Evolutionary conservation across 805 yeast genomes (phyloP), one percentile per base, ranked within the genome.

Genomic region (Saccharomycopsis amapae): DNA sequence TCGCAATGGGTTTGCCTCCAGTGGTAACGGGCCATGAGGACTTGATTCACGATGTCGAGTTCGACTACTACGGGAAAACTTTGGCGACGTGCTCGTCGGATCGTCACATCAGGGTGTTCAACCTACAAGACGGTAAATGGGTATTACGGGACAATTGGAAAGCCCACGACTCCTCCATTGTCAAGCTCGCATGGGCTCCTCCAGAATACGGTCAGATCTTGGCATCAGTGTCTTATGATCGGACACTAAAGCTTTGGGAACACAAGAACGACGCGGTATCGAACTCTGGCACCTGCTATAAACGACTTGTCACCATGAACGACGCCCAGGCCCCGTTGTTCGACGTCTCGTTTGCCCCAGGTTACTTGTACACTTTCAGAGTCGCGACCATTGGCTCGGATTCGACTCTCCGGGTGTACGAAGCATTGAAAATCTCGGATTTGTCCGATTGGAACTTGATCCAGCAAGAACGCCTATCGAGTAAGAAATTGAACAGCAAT

Each of bases 11-110:
- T 9, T 33, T 75, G 72, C 79, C 78, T 56, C 87, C 96, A 3
- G 82, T 90, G 56, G 72, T 81, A 13, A 84, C 96, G 0, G 94
- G 94, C 30, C 97, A 93, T 62, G 95, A 87, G 57, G 98, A 93
- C 62, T 72, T 90, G 45, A 79, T 90, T 38, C 94, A 89, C 55
- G 96, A 89, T 57, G 78, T 89, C 20, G 80, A 86, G 18, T 93
- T 89, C 63, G 96, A 93, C 63, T 90, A 83, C 64, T 90, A 90
- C 59, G 97, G 98, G 1, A 78, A 80, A 45, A 85, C 88, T 51
- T 69, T 93, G 46, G 98, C 97, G 2, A 90, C 97, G 0, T 89
- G 95, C 49, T 86, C 96, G 3, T 85, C 95, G 0, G 98, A 93
- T 64, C 96, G 89, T 57, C 95, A 86, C 58, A 75, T 93, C 51